phyloP scores from a whole-genome alignment of 306 rosid genomes.

The Canavalia ensiformis region DNA sequence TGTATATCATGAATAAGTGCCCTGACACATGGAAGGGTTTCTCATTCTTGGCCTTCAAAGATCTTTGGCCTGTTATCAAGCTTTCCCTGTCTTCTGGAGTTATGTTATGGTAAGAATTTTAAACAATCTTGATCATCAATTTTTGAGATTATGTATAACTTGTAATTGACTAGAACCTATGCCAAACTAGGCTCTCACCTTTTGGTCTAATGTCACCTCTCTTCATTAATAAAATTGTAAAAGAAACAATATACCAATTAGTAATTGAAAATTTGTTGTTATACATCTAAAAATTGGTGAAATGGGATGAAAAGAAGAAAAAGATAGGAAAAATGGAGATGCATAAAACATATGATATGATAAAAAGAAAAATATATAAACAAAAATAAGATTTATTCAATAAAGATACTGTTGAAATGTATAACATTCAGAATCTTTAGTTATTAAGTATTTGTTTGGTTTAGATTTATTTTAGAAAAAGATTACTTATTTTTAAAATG shows the following conservation, averaged over 20 bases:
- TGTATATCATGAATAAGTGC: conserved; percentile 57
- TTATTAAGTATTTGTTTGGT: too few relatives aligned
- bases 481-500: too few relatives aligned
- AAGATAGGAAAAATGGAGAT: too few relatives aligned
- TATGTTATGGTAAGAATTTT: conserved; percentile 65
- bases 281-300: too few relatives aligned
- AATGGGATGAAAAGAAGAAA: too few relatives aligned
- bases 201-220: not conserved
- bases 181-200: not conserved
- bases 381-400: too few relatives aligned
- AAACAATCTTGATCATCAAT: not conserved
- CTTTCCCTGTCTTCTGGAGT: conserved; percentile 72
- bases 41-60: conserved; percentile 65
- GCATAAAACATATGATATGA: too few relatives aligned
- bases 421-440: too few relatives aligned
- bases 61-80: conserved; percentile 67
- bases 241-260: not conserved
- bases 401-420: too few relatives aligned
- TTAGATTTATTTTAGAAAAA: too few relatives aligned
- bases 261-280: too few relatives aligned
- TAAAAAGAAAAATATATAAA: too few relatives aligned
- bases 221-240: not conserved
- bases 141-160: not conserved
- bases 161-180: not conserved
- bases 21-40: conserved; percentile 76